Evolutionary conservation across 305 asterid genomes (phyloP).

Genomic region (Rubia peregrina): DNA sequence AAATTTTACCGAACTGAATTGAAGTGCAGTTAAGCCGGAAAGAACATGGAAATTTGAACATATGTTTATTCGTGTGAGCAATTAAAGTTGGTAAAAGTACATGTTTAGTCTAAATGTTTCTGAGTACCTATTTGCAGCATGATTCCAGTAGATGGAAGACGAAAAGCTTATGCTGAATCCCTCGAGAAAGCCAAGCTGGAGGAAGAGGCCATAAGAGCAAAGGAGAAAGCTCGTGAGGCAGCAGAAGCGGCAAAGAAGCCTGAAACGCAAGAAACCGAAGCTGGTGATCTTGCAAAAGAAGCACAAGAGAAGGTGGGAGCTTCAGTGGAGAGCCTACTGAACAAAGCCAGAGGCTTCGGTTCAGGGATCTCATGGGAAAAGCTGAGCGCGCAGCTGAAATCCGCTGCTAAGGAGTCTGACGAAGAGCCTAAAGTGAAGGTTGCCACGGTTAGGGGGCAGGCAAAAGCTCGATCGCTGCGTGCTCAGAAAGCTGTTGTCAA

Average conservation of each 20-base stretch:
- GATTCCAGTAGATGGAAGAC: conserved; percentile 77
- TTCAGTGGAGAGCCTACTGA: conserved; percentile 50
- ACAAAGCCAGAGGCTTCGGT: conserved; percentile 53
- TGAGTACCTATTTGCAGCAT: conserved; percentile 31
- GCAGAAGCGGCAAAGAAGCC: conserved; percentile 33
- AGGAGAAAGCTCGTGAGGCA: conserved; percentile 49
- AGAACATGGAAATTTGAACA: too few species aligned
- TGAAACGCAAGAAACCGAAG: conserved; percentile 36
- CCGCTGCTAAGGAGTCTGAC: conserved; percentile 41
- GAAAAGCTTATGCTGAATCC: conserved; percentile 71
- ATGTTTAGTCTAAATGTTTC: neutral
- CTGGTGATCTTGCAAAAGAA: conserved; percentile 39
- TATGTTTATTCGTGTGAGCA: neutral
- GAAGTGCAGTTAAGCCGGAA: too few species aligned
- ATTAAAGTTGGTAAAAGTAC: neutral
- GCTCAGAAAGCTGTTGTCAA: conserved; percentile 65
- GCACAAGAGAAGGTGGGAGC: conserved; percentile 51
- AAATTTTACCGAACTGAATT: too few species aligned
- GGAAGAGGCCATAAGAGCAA: conserved; percentile 55
- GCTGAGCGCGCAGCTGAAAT: conserved; percentile 58
- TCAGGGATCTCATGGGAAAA: conserved; percentile 56
- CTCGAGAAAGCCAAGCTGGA: conserved; percentile 52
- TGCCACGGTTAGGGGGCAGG: conserved; percentile 80
- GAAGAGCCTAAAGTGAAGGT: conserved; percentile 59
- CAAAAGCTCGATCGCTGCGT: conserved; percentile 74